Conservation (phyloP, 1,284 basidiomycete genomes). For the Ustilago xerochloae region DNA sequence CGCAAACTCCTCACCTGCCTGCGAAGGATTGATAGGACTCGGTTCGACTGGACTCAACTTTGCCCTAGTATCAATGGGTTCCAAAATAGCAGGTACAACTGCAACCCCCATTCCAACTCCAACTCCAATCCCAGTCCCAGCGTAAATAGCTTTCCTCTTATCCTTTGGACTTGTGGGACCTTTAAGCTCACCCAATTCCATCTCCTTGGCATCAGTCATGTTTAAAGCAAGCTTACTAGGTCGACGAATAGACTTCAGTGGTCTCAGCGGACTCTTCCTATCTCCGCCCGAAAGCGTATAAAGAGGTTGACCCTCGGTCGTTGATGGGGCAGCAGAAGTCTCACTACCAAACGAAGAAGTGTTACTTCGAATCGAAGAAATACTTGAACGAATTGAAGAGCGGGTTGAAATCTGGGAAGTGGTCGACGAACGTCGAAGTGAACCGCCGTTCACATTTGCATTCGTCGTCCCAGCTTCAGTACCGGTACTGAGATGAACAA, state of each 20-base stretch:
- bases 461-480: slow-evolving; percentile 1
- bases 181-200: too few relatives aligned
- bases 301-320: slow-evolving; percentile 13
- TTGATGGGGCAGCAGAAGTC: background rate
- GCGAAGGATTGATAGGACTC: slow-evolving; percentile 4
- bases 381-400: slow-evolving; percentile 12
- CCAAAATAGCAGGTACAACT: slow-evolving; percentile 13
- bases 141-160: slow-evolving; percentile 40
- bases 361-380: slow-evolving; percentile 1
- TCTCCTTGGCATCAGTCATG: background rate
- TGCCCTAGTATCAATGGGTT: background rate
- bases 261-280: slow-evolving; percentile 21
- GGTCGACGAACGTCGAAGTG: slow-evolving; percentile 14
- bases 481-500: slow-evolving; percentile 32
- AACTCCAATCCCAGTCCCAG: slow-evolving; percentile 4
- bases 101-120: too few relatives aligned
- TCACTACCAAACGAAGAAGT: background rate
- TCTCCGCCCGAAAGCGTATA: background rate
- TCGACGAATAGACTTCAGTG: slow-evolving; percentile 30
- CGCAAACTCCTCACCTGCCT: slow-evolving; percentile 14
- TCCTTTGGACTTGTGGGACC: slow-evolving; percentile 22
- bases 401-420: background rate
- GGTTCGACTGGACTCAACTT: slow-evolving; percentile 5
- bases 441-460: background rate
- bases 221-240: slow-evolving; percentile 2